A percentile compares a stretch with the other conserved stretches of the same genome.
Conservation (phyloP, 805 yeast genomes). For the Groenewaldozyma salmanticensis region DNA sequence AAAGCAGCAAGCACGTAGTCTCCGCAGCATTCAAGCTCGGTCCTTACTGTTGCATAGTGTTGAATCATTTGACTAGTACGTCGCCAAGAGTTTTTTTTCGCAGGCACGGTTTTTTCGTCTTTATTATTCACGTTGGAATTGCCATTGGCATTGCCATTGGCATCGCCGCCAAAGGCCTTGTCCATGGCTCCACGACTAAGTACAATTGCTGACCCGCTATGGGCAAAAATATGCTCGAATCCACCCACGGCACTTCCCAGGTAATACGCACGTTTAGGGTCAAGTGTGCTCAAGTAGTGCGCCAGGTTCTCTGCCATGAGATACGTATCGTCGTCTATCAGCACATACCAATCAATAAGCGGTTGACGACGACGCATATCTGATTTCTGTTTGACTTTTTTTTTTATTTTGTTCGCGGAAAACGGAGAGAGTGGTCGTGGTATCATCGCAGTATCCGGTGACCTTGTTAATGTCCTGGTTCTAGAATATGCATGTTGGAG, state of each 20-base stretch:
- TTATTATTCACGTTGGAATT: no score
- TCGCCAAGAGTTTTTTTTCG: no score
- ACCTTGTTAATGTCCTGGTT: background rate
- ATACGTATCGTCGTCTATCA: slow-evolving; percentile 29
- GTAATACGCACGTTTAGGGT: slow-evolving; percentile 23
- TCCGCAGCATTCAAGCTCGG: slow-evolving; percentile 26
- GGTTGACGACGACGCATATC: slow-evolving; percentile 1
- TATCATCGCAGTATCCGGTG: background rate
- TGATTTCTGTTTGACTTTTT: background rate
- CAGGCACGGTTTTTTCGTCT: no score
- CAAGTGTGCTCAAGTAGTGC: slow-evolving; percentile 14
- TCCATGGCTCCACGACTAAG: slow-evolving; percentile 25
- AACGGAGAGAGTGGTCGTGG: background rate
- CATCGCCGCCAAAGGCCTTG: slow-evolving; percentile 17
- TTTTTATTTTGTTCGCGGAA: background rate
- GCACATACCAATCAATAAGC: slow-evolving; percentile 29
- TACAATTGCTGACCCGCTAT: slow-evolving; percentile 31
- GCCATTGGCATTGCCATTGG: no score
- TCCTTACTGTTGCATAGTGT: slow-evolving; percentile 14
- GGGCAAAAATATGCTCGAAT: slow-evolving; percentile 24
- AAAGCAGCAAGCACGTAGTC: slow-evolving; percentile 25
- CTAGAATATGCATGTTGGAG: slow-evolving; percentile 24
- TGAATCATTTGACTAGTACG: slow-evolving; percentile 6
- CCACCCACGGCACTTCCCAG: slow-evolving; percentile 23
- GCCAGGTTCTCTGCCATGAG: slow-evolving; percentile 23